A percentile compares a stretch with the other conserved stretches of the same genome.
These are phyloP conservation scores for Coffea eugenioides DNA, from an alignment of 257 asterid genomes.

Conservation along the genomic window DNA sequence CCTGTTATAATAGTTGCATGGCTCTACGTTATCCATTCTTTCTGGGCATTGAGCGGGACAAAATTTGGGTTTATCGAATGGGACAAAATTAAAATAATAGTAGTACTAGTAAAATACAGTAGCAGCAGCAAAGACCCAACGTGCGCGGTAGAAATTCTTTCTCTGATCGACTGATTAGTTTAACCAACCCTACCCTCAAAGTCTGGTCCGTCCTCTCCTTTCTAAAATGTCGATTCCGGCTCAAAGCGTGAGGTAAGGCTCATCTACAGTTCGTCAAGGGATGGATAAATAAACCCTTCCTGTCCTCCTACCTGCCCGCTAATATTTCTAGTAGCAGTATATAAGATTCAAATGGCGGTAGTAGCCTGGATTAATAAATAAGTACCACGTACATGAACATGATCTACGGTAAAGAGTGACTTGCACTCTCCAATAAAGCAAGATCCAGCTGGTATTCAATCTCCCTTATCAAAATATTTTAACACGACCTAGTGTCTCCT, in stretches of 20 bases:
- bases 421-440: neutral
- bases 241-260: neutral
- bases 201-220: neutral
- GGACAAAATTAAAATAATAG: constrained; percentile 6
- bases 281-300: no score
- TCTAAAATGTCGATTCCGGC: neutral
- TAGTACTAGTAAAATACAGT: no score
- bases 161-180: neutral
- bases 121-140: neutral
- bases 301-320: no score
- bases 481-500: neutral
- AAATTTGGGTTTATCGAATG: constrained; percentile 1
- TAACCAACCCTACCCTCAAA: neutral
- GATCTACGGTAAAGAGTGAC: neutral
- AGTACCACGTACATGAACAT: no score
- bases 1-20: neutral
- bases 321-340: no score
- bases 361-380: no score
- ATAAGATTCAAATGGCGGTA: no score
- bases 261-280: no score
- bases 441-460: neutral
- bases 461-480: neutral
- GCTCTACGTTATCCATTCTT: neutral
- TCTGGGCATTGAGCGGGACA: neutral
- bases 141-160: neutral